Evolutionary conservation across 2,329 filamentous ascomycete genomes (phyloP), one percentile per base, ranked within the genome.

Genomic region (Colletotrichum camelliae): DNA sequence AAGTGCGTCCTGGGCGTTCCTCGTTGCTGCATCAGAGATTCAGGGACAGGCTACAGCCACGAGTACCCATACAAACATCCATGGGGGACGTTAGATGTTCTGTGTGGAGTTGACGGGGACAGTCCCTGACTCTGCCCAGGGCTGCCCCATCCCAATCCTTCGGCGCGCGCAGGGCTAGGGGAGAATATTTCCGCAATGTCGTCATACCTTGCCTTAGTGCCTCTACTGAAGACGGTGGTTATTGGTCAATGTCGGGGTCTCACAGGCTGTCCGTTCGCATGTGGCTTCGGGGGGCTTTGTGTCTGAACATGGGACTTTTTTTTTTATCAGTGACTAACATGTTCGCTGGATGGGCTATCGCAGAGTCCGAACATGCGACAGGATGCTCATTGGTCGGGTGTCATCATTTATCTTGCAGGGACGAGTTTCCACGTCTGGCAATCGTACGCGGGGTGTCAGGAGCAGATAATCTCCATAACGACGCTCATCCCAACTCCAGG

Each of bases 51-150:
- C 39, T 48, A 48, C 39, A 73, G n/a, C 52, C 35, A 21, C n/a
- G 27, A 29, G 69, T 64, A 73, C 43, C 73, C 69, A 61, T 21
- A 64, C 24, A 24, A 67, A 48, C 16, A 35, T 43, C 39, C 39
- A 72, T 69, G 55, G 24, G 24, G 43, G 64, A 75, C 43, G 69
- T 67, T 73, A 58, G 43, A 73, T 33, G 35, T 65, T 55, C 27
- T 39, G 70, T 68, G 73, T 73, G 73, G 73, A 75, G 73, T 73
- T 75, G 70, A 73, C 73, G 33, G 48, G 73, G 73, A 64, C 43
- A 31, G 69, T 64, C 73, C 73, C 73, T 75, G 64, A 58, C 65
- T 29, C 37, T 52, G 70, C 13, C 48, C 64, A 37, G 35, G 55
- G 55, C 21, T 39, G 62, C 35, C 31, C 62, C 60, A 39, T 62